Conservation (phyloP, 1,139 yeast genomes). For the Entelexis paramagnoliae region DNA sequence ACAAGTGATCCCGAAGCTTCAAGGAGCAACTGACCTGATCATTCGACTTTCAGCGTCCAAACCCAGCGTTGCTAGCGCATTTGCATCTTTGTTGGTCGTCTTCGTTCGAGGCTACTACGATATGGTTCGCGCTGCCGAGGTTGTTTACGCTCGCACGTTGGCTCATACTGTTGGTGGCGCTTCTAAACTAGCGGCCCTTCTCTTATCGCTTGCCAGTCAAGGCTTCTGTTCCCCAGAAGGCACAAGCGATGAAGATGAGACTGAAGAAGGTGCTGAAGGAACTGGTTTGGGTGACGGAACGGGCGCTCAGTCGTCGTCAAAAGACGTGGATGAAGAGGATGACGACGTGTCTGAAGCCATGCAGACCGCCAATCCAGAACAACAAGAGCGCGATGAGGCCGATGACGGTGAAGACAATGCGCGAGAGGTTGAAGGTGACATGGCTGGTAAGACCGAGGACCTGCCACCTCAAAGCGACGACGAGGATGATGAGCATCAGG, state of each 20-base stretch:
- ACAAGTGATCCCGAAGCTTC: neutral
- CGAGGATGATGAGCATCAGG: conserved; percentile 40
- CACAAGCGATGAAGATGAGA: conserved; percentile 48
- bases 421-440: conserved; percentile 88
- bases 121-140: conserved; percentile 24
- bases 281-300: conserved; percentile 98
- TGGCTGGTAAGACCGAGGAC: conserved; percentile 88
- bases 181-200: conserved; percentile 45
- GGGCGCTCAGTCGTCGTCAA: conserved; percentile 62
- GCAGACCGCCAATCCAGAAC: conserved; percentile 69
- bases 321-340: conserved; percentile 74
- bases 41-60: neutral
- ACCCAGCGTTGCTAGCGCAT: conserved; percentile 15
- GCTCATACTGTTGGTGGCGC: conserved; percentile 49
- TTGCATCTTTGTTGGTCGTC: conserved; percentile 32
- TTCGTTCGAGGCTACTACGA: conserved; percentile 28
- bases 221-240: conserved; percentile 92
- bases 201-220: conserved; percentile 56
- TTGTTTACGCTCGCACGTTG: conserved; percentile 21
- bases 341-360: conserved; percentile 87
- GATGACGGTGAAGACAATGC: conserved; percentile 51
- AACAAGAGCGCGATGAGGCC: conserved; percentile 52
- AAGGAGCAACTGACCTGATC: neutral
- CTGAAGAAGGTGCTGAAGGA: conserved; percentile 46
- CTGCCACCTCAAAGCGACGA: conserved; percentile 44